Conservation (phyloP, 805 yeast genomes). For the Cyberlindnera euphorbiiphila region DNA sequence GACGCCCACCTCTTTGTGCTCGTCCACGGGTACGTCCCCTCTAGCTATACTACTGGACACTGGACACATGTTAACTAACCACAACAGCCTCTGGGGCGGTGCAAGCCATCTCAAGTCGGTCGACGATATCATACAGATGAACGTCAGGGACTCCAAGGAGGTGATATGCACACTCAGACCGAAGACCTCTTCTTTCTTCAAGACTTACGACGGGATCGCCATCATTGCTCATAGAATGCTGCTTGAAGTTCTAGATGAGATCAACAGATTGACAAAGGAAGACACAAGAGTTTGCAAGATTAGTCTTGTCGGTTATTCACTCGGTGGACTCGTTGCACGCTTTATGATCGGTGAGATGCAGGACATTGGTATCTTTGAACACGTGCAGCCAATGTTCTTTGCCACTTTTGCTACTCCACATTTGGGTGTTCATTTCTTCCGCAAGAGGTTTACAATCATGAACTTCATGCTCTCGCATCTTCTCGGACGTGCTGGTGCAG, state of each 20-base stretch:
- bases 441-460: constrained; percentile 32
- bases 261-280: constrained; percentile 33
- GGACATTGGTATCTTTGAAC: constrained; percentile 51
- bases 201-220: constrained; percentile 83
- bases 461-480: constrained; percentile 51
- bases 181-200: constrained; percentile 59
- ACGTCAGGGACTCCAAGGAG: constrained; percentile 39
- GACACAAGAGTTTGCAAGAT: constrained; percentile 41
- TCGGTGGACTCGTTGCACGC: constrained; percentile 83
- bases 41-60: too few species aligned
- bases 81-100: constrained; percentile 55
- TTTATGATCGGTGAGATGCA: constrained; percentile 72
- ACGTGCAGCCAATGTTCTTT: constrained; percentile 57
- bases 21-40: constrained; percentile 62
- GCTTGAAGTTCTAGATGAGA: constrained; percentile 54
- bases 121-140: constrained; percentile 38
- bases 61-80: constrained; percentile 2
- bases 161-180: constrained; percentile 46
- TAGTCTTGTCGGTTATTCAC: constrained; percentile 80
- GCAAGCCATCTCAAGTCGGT: constrained; percentile 52
- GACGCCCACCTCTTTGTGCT: constrained; percentile 60
- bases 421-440: constrained; percentile 54
- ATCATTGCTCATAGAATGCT: constrained; percentile 66
- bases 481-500: constrained; percentile 68
- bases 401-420: constrained; percentile 80